Base-by-base conservation (phyloP, 306 rosid genomes). In the Trifolium subterraneum region DNA sequence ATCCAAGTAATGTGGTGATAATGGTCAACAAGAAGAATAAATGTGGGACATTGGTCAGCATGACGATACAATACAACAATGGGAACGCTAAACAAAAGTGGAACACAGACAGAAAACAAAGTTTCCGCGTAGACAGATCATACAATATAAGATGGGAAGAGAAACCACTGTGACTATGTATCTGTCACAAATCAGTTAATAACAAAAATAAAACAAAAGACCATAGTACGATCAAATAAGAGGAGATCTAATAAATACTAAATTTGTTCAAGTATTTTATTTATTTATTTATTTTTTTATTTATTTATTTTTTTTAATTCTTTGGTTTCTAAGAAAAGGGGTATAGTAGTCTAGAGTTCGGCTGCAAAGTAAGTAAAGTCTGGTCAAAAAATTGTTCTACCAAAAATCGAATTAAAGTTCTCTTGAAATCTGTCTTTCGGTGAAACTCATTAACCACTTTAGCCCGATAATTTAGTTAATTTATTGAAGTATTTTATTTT, bases 101-200 rank as follows among this genome's bases (percentile, higher is more conserved):
- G 14, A 19, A 52, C 59, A 25, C 33, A 29, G 22, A 29, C 67
- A 72, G 36, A 1, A 16, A 55, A 10, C 58, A 60, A 75, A 70
- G 96, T 90, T 92, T 92, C 82, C 96, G 98, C 98, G 96, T 88
- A 72, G 88, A 88, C 82, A 84, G 96, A 85, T 87, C 78, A 86
- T 3, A 59, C 10, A 22, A 22, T 2, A 22, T 2, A 22, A 22
- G 1, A 22, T 22, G 25, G 25, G 25, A 22, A 22, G n/a, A 7
- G 69, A 62, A 64, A 31, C 38, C 25, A 41, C 61, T 41, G 42
- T 78, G 61, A 59, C 20, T 42, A 1, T 18, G 12, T 7, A 20
- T 18, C 23, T 51, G 25, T 65, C 36, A 9, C 13, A 6, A 16
- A 50, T 16, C 3, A 50, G 7, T 45, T 31, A 7, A 42, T 42